These are phyloP conservation scores for Bipolaris victoriae DNA, from an alignment of 2,329 filamentous ascomycete species.

Conservation along the genomic window DNA sequence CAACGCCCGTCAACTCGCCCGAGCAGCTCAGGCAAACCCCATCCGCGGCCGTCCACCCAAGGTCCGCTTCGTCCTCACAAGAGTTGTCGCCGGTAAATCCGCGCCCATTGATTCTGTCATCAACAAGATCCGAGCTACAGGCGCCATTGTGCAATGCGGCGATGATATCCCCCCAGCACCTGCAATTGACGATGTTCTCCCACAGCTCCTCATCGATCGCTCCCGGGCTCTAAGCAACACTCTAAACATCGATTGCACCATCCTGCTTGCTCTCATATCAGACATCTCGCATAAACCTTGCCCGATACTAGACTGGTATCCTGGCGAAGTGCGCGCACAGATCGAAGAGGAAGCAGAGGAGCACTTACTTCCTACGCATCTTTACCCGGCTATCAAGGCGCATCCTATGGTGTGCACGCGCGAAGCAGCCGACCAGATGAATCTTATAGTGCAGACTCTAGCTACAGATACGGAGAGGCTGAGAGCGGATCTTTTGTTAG, in stretches of 20 bases:
- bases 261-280: constrained; percentile 74
- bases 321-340: constrained; percentile 67
- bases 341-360: constrained; percentile 68
- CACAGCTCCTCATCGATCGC: constrained; percentile 48
- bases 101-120: constrained; percentile 64
- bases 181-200: constrained; percentile 33
- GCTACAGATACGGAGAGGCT: constrained; percentile 53
- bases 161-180: constrained; percentile 34
- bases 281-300: constrained; percentile 70
- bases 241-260: constrained; percentile 70
- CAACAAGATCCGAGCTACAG: constrained; percentile 60
- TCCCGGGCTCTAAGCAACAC: constrained; percentile 50
- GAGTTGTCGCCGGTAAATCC: constrained; percentile 58
- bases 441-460: constrained; percentile 48
- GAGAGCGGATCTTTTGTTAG: constrained; percentile 66
- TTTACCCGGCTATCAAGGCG: constrained; percentile 66
- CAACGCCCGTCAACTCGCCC: constrained; percentile 63
- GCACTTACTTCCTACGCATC: constrained; percentile 63
- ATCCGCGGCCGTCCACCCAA: constrained; percentile 65
- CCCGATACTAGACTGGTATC: constrained; percentile 58
- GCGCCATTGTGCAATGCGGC: constrained; percentile 47
- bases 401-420: constrained; percentile 69
- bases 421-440: constrained; percentile 69
- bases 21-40: constrained; percentile 62
- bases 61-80: constrained; percentile 66